phyloP scores from a whole-genome alignment of 306 rosid genomes.

The Alnus rubra region DNA sequence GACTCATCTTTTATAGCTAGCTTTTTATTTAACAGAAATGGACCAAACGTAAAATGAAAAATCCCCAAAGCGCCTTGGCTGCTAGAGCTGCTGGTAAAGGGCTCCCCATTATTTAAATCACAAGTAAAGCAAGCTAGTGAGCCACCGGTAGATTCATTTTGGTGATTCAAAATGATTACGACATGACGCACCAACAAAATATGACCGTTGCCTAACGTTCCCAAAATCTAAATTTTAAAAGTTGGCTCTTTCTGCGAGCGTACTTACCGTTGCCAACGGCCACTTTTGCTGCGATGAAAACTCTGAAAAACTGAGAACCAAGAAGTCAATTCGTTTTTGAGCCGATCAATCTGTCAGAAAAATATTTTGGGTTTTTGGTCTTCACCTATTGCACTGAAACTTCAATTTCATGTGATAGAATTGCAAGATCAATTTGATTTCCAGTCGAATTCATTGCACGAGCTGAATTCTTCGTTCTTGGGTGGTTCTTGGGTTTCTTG shows the following conservation, averaged over 20 bases:
- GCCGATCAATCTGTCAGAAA: background rate
- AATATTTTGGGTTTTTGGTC: background rate
- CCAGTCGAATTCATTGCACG: background rate
- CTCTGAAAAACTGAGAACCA: background rate
- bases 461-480: background rate
- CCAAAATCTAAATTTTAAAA: slow-evolving; percentile 36
- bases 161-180: slow-evolving; percentile 19
- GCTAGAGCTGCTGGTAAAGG: background rate
- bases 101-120: background rate
- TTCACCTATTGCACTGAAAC: background rate
- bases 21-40: no score
- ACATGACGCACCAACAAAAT: slow-evolving; percentile 23
- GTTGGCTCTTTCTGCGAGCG: background rate
- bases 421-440: background rate
- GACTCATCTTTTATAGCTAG: no score
- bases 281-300: slow-evolving; percentile 7
- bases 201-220: slow-evolving; percentile 69
- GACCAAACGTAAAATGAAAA: background rate
- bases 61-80: background rate
- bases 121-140: slow-evolving; percentile 8
- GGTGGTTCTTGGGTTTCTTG: slow-evolving; percentile 4
- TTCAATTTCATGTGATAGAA: background rate
- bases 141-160: background rate
- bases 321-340: background rate
- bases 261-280: slow-evolving; percentile 62